Percentiles rank a stretch among this genome's conserved stretches.
phyloP scores from a whole-genome alignment of 257 asterid species.

The Agastache rugosa region DNA sequence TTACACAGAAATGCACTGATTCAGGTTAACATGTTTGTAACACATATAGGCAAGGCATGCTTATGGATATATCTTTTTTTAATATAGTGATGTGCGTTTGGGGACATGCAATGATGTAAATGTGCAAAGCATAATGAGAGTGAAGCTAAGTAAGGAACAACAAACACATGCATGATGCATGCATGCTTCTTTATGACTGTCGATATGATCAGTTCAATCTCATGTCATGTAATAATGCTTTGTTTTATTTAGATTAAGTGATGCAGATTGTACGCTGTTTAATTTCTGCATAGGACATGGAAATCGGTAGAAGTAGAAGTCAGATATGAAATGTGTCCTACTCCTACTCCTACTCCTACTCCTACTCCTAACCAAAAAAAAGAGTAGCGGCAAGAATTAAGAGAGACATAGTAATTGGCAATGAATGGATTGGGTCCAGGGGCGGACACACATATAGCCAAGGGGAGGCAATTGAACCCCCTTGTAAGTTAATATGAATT shows the following conservation, averaged over 20 bases:
- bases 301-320: background rate
- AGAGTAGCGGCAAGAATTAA: background rate
- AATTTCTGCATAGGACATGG: background rate
- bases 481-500: too few species aligned
- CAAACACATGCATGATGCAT: background rate
- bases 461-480: too few species aligned
- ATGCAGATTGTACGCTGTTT: background rate
- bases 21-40: too few species aligned
- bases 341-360: too few species aligned
- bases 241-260: background rate
- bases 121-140: background rate
- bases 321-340: background rate
- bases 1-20: too few species aligned
- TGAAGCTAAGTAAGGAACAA: background rate
- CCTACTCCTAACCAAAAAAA: background rate
- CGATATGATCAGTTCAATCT: background rate
- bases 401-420: conserved; percentile 1
- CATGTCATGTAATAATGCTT: background rate
- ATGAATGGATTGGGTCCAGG: too few species aligned
- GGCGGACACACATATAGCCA: too few species aligned
- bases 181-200: background rate
- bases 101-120: background rate
- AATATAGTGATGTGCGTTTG: background rate
- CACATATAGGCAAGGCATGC: background rate
- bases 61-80: background rate